Percentiles rank a stretch among this genome's conserved stretches.
Evolutionary conservation across 2,329 filamentous ascomycete genomes (phyloP).

Genomic region (Dothidotthia symphoricarpi): DNA sequence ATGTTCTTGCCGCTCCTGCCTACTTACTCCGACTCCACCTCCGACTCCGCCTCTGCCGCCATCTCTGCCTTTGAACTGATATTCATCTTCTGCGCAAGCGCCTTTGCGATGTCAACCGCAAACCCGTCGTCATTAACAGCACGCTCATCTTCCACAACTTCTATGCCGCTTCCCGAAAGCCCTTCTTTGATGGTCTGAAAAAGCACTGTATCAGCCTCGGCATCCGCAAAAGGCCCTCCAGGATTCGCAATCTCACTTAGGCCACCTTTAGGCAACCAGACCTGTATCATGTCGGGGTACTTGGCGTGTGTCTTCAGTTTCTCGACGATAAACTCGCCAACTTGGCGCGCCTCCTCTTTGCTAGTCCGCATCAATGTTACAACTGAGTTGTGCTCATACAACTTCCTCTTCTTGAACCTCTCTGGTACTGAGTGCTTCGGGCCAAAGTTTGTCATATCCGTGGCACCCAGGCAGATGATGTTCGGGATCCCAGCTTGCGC

Average conservation of each 20-base stretch:
- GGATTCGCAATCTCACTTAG: slow-evolving; percentile 60
- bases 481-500: slow-evolving; percentile 58
- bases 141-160: slow-evolving; percentile 50
- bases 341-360: slow-evolving; percentile 53
- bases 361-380: slow-evolving; percentile 67
- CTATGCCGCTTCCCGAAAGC: slow-evolving; percentile 51
- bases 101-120: slow-evolving; percentile 50
- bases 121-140: slow-evolving; percentile 58
- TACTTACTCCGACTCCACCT: too few species aligned
- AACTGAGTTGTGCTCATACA: slow-evolving; percentile 65
- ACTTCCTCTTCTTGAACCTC: slow-evolving; percentile 50
- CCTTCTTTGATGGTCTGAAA: slow-evolving; percentile 51
- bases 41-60: too few species aligned
- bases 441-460: slow-evolving; percentile 60
- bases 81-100: slow-evolving; percentile 33
- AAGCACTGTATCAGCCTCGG: slow-evolving; percentile 49
- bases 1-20: too few species aligned
- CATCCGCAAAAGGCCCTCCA: slow-evolving; percentile 55
- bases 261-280: slow-evolving; percentile 61
- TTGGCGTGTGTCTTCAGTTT: slow-evolving; percentile 50
- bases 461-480: slow-evolving; percentile 52
- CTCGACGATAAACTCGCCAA: slow-evolving; percentile 57
- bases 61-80: slow-evolving; percentile 4
- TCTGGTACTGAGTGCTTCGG: slow-evolving; percentile 56
- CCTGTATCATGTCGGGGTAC: slow-evolving; percentile 48